Evolutionary conservation across 352 stramenopile species (phyloP), one percentile per base, ranked within the genome.

Genomic region (Globisporangium canariense): DNA sequence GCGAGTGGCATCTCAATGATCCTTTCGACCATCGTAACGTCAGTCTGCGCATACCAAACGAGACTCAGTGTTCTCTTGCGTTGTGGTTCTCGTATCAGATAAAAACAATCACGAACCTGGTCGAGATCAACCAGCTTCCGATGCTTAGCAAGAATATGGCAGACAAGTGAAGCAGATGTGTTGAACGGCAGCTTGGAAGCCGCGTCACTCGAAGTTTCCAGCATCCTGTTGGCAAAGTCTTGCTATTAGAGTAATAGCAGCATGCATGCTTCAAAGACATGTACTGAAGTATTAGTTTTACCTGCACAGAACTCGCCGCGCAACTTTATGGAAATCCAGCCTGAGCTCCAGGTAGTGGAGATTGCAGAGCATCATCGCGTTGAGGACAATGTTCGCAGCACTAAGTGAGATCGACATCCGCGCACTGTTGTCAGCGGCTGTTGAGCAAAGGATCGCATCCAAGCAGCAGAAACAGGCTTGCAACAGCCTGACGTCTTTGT

Each of bases 381-480:
- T 77, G 51, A 77, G 55, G 55, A 72, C 59, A 28, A 73, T 52
- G 45, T 72, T 77, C 4, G 57, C 60, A 49, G 58, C 38, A 41
- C 60, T 61, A 18, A 60, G 30, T 30, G 67, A 64, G 51, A 74
- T 57, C 22, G 50, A 11, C 7, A 28, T 5, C 5, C 18, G 28
- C 14, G n/a, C 14, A n/a, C n/a, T 32, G 36, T 32, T 46, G 30
- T 30, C 25, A 60, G 60, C 46, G 6, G 7, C 40, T 36, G 60
- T 64, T 14, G 65, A 28, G 22, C 56, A 65, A 8, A 75, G 68
- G 40, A 75, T 64, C 13, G 47, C 38, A 45, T 70, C 68, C 32
- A 77, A 65, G 28, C 25, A 72, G 14, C 66, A 34, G 45, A 77
- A 41, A 9, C 70, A 77, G 28, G 72, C 65, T 22, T 64, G 58